phyloP scores from a whole-genome alignment of 179 eudicot species.

The Patellifolia procumbens region DNA sequence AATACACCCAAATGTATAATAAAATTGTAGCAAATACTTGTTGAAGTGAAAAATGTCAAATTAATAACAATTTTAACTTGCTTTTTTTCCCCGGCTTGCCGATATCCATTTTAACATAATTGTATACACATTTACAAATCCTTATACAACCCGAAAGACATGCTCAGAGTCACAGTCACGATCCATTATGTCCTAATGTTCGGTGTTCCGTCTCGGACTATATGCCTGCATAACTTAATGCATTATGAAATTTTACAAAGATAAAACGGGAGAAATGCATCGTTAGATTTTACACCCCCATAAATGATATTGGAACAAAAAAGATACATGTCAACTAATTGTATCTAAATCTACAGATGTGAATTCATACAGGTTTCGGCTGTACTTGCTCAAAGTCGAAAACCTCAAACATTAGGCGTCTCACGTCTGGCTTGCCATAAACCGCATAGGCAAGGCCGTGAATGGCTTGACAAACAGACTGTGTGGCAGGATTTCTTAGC shows the following conservation, averaged over 20 bases:
- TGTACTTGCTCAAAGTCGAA: conserved; percentile 98
- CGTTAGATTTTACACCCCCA: not conserved
- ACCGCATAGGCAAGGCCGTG: conserved; percentile 90
- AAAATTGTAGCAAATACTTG: too few relatives aligned
- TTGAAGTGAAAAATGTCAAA: too few relatives aligned
- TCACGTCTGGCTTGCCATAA: conserved; percentile 91
- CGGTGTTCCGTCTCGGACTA: not conserved
- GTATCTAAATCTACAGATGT: conserved; percentile 30
- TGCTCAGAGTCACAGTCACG: too few relatives aligned
- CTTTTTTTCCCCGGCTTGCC: too few relatives aligned
- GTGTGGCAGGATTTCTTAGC: conserved; percentile 90
- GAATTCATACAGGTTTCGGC: conserved; percentile 60
- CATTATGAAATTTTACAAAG: not conserved
- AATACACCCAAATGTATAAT: too few relatives aligned
- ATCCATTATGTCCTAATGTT: not conserved
- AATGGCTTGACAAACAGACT: conserved; percentile 85
- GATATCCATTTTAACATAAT: too few relatives aligned
- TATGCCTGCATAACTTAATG: not conserved
- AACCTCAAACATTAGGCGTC: conserved; percentile 96
- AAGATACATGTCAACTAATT: conserved; percentile 9
- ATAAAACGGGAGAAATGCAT: not conserved
- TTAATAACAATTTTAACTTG: too few relatives aligned
- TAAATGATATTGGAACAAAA: not conserved
- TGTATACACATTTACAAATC: too few relatives aligned
- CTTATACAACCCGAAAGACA: too few relatives aligned